Evolutionary conservation across 202 grass and related monocot genomes (phyloP), one percentile per base, ranked within the genome.

Genomic region (Carex sylvatica): DNA sequence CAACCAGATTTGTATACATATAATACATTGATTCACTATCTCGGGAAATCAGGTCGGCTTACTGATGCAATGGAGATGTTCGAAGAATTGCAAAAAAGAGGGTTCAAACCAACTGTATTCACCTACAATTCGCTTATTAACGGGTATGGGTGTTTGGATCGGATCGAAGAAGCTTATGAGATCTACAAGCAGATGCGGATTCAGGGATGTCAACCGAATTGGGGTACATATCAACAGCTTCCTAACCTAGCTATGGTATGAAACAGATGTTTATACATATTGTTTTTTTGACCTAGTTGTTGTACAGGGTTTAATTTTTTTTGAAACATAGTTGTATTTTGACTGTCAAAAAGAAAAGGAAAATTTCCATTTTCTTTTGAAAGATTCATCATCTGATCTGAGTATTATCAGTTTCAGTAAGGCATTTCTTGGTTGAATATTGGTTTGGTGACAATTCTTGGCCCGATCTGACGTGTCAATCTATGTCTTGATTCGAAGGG

Each of bases 101-200:
- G 92, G 51, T 93, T 90, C 82, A 85, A 85, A 64, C 96, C 96
- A 78, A 98, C 78, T 84, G 88, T 92, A 74, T 98, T 95, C 85
- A 98, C 96, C 42, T 95, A 98, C 76, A 95, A 98, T 65, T 91
- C 92, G 31, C 90, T 98, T 58, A 98, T 98, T 68, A 83, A 87
- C 72, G 92, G 91, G 6, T 98, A 95, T 68, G 93, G 80, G 70
- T 72, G 78, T 49, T 90, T 88, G 55, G 91, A 93, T 60, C 85
- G 73, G 82, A 78, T 90, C 24, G 91, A 98, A 40, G 82, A 88
- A 65, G 91, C 91, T 70, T 98, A 93, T 83, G 80, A 93, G 14
- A 74, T 94, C 30, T 95, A 93, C 83, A 88, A 87, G 82, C 91
- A 61, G 80, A 98, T 98, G 96, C 85, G 91, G 81, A 75, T 83